A percentile compares a stretch with the other conserved stretches of the same genome.
Evolutionary conservation across 306 rosid genomes (phyloP).

Genomic region (Rubus parviflorus): DNA sequence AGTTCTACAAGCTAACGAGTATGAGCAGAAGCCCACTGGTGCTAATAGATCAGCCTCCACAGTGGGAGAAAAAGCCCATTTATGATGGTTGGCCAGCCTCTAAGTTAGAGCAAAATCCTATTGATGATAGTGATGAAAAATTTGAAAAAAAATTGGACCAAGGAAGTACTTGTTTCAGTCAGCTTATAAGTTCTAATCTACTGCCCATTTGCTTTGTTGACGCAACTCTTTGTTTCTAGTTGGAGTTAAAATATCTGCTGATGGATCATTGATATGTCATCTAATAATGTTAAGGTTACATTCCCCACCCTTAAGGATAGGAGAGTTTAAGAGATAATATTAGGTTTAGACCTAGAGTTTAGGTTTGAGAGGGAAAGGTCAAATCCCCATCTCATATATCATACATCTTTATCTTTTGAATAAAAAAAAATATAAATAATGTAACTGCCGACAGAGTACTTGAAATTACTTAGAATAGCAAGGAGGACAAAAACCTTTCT

Average conservation of each 20-base stretch:
- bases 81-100: neutral
- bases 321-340: neutral
- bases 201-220: slow-evolving; percentile 1
- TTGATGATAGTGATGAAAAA: neutral
- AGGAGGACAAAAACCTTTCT: neutral
- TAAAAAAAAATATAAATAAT: neutral
- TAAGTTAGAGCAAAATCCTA: neutral
- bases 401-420: neutral
- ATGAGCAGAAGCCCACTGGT: neutral
- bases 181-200: neutral
- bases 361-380: neutral
- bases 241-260: slow-evolving; percentile 14
- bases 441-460: neutral
- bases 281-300: neutral
- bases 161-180: neutral
- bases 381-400: neutral
- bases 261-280: neutral
- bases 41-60: neutral
- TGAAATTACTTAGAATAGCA: neutral
- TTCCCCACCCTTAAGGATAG: neutral
- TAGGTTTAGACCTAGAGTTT: neutral
- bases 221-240: neutral
- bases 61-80: neutral
- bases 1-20: neutral
- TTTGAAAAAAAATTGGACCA: neutral